Evolutionary conservation across 1,139 yeast genomes (phyloP), one percentile per base, ranked within the genome.

Genomic region (Petasospora fabianii): DNA sequence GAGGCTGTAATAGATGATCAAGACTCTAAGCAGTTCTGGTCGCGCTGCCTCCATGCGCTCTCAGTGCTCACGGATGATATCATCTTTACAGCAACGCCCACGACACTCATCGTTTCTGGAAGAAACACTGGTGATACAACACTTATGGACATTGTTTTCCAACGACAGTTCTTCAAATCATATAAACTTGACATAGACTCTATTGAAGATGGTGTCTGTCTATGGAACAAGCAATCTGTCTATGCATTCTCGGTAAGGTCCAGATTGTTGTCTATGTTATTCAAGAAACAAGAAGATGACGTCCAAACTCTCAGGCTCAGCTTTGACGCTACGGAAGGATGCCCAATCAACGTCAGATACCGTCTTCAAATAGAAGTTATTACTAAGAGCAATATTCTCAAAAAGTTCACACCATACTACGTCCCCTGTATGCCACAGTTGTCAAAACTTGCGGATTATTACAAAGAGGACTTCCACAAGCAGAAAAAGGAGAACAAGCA

Each of bases 371-470:
- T 77, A 16, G 75, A 70, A 41, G 67, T 77, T 19, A 69, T 67
- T 38, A 72, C 77, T 27, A 72, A 69, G 40, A 71, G 71, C 14
- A 47, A 72, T 44, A 71, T 78, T 33, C 59, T 71, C 33, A 78
- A 77, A 50, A 77, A 74, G 50, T 77, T 71, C 50, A 73, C 72
- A 44, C 73, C 80, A 2, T 65, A 62, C 42, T 75, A 71, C 46
- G 68, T 64, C 24, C 82, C 83, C 0, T 68, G 69, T 3, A 51
- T 58, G 9, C 59, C 60, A 37, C 65, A 64, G 28, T 62, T 61
- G 6, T 56, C 69, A 6, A 53, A 60, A 1, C 60, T 75, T 3
- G 65, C 72, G 19, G 50, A 61, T 7, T 55, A 58, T 20, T 77
- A 76, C 53, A 44, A 68, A 67, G 43, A 54, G 58, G 22, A 57